Base-by-base conservation (phyloP, 2,329 filamentous ascomycete species). In the Diaporthe sp. region DNA sequence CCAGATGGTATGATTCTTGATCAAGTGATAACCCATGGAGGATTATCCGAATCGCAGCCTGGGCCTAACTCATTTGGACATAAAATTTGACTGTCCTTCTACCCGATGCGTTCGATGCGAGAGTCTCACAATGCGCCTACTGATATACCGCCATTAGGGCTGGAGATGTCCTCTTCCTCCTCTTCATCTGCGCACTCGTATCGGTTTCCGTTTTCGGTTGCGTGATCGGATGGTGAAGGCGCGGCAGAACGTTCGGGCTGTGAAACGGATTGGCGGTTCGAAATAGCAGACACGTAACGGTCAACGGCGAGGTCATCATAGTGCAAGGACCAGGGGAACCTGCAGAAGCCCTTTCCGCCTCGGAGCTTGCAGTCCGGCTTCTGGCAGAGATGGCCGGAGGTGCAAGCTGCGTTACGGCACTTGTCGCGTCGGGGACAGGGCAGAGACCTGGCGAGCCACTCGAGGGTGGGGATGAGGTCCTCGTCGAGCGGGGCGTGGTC, bases 341-440 rank as follows among this genome's bases (percentile, higher is more conserved):
- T 80, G 80, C 82, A 83, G 60, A 79, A 80, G 6, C 58, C 47
- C 77, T 81, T 83, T 65, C 82, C 82, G 28, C 80, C 79, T 10
- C 82, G 81, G n/a, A 81, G 63, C 71, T 80, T 80, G 74, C 82
- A 84, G 20, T 83, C 80, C 25, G 71, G 55, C 22, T 76, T 80
- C 78, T 83, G 82, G 75, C 82, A 84, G 51, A 83, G 77, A 74
- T 83, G 82, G 8, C 82, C 82, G 34, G 78, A 77, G 31, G 77
- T 78, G 76, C 82, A 84, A 20, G 63, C 61, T 0, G 76, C 73
- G 5, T 79, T 75, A 13, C 81, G 76, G 77, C 82, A 83, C 7
- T 44, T 37, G 10, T 80, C 81, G 8, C 80, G 80, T 61, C 78
- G 80, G 0, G 76, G 39, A 74, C 82, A 84, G 10, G 82, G 80